Evolutionary conservation across 2,329 filamentous ascomycete genomes (phyloP).

Genomic region (Xylaria sp.): DNA sequence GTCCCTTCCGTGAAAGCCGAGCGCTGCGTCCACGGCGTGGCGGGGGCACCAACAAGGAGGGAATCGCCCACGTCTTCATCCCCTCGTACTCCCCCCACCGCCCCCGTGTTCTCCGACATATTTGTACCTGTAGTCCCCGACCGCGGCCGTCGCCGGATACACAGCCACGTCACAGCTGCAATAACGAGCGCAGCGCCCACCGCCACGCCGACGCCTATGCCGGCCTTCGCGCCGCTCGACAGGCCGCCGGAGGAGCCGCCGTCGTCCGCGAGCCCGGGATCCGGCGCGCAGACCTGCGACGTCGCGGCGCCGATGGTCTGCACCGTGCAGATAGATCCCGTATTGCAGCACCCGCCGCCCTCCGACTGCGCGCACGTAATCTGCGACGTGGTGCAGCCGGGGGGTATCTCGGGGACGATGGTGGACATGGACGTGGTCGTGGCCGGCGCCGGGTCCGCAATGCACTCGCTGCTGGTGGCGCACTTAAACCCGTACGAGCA

Average conservation of each 20-base stretch:
- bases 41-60: slow-evolving; percentile 24
- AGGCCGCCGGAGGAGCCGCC: slow-evolving; percentile 52
- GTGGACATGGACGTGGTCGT: slow-evolving; percentile 40
- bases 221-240: slow-evolving; percentile 60
- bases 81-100: background rate
- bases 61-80: slow-evolving; percentile 29
- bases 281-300: slow-evolving; percentile 48
- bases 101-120: slow-evolving; percentile 1
- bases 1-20: slow-evolving; percentile 51
- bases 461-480: slow-evolving; percentile 51
- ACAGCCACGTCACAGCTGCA: slow-evolving; percentile 59
- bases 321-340: slow-evolving; percentile 49
- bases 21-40: slow-evolving; percentile 36
- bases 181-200: slow-evolving; percentile 56
- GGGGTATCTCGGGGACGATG: slow-evolving; percentile 51
- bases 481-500: slow-evolving; percentile 60
- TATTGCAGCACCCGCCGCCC: slow-evolving; percentile 62
- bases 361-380: slow-evolving; percentile 52
- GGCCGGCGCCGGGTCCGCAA: slow-evolving; percentile 38
- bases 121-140: slow-evolving; percentile 11
- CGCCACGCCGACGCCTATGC: slow-evolving; percentile 65
- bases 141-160: slow-evolving; percentile 51
- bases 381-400: slow-evolving; percentile 59
- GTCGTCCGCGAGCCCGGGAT: slow-evolving; percentile 38
- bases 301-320: slow-evolving; percentile 54